These are phyloP conservation scores for Pachyrhizus erosus DNA, from an alignment of 306 rosid genomes.

Conservation along the genomic window DNA sequence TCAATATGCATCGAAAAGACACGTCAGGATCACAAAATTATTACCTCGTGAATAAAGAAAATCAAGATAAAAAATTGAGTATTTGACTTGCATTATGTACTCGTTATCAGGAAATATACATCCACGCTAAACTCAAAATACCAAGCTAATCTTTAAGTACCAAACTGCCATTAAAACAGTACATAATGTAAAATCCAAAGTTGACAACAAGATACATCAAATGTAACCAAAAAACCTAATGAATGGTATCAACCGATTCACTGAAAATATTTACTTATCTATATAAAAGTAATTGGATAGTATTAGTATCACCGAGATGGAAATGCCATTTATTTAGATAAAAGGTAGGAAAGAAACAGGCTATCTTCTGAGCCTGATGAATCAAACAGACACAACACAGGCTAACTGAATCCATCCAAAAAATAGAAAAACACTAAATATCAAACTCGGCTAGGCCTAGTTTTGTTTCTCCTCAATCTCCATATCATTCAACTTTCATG, in stretches of 20 bases:
- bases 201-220: neutral
- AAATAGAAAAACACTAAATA: neutral
- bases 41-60: neutral
- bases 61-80: neutral
- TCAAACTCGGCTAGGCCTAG: neutral
- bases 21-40: no score
- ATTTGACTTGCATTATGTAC: neutral
- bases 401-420: neutral
- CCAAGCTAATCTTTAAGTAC: neutral
- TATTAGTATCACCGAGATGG: neutral
- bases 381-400: neutral
- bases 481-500: neutral
- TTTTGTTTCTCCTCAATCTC: slow-evolving; percentile 4
- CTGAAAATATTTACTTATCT: neutral
- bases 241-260: neutral
- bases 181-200: neutral
- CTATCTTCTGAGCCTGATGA: neutral
- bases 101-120: slow-evolving; percentile 1
- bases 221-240: neutral
- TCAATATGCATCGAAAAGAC: no score
- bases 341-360: neutral
- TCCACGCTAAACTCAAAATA: neutral
- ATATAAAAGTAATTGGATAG: neutral
- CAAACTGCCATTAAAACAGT: neutral
- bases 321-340: neutral